Conservation (phyloP, 1,139 yeast species). For the Zygoascus meyerae region DNA sequence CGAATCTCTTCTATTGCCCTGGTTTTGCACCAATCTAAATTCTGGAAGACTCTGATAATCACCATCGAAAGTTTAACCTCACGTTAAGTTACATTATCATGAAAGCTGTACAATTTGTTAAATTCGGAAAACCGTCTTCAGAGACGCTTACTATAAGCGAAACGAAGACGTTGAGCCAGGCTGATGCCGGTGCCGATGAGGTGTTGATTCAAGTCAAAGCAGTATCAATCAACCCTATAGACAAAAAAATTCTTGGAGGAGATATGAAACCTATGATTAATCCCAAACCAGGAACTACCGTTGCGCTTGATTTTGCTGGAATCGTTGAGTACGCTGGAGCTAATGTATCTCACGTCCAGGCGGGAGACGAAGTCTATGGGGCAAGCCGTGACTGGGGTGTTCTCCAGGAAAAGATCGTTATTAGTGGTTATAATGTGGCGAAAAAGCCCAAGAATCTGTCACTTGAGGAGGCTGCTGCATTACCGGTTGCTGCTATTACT, state of each 20-base stretch:
- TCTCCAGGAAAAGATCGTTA: slow-evolving; percentile 6
- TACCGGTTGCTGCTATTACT: slow-evolving; percentile 9
- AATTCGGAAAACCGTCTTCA: slow-evolving; percentile 1
- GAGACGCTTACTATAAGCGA: slow-evolving; percentile 2
- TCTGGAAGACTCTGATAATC: too few relatives aligned
- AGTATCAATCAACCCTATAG: slow-evolving; percentile 67
- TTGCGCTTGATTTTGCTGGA: slow-evolving; percentile 46
- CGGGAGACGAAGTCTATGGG: slow-evolving; percentile 49
- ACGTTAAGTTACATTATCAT: too few relatives aligned
- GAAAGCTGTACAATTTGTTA: slow-evolving; percentile 1
- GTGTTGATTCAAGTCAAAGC: slow-evolving; percentile 53
- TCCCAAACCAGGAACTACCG: slow-evolving; percentile 44
- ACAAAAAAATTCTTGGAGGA: slow-evolving; percentile 45
- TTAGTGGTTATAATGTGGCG: slow-evolving; percentile 1
- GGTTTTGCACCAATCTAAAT: too few relatives aligned
- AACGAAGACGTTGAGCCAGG: background rate
- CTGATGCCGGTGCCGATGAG: slow-evolving; percentile 30
- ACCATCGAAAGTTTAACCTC: too few relatives aligned
- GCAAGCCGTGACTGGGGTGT: slow-evolving; percentile 46
- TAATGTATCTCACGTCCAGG: slow-evolving; percentile 43
- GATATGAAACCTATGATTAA: background rate
- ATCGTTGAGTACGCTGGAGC: slow-evolving; percentile 53
- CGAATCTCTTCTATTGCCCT: too few relatives aligned
- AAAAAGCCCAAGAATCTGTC: slow-evolving; percentile 9
- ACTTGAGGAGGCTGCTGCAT: slow-evolving; percentile 13